Percentiles rank a stretch among this genome's conserved stretches.
phyloP scores from a whole-genome alignment of 2,329 filamentous ascomycete genomes.

The Juglanconis juglandina region DNA sequence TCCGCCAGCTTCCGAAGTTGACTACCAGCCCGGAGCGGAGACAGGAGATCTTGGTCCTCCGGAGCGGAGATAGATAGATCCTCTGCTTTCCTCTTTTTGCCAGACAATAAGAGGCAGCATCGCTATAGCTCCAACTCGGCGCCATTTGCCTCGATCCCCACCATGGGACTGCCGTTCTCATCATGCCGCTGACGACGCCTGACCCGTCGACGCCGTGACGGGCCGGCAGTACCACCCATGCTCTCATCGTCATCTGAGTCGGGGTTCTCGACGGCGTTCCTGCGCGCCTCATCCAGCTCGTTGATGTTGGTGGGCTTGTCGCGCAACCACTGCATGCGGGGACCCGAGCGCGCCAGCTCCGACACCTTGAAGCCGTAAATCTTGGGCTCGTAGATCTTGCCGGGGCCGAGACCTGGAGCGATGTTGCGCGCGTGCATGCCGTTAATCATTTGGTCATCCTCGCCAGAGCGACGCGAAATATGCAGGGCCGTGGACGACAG shows the following conservation, averaged over 20 bases:
- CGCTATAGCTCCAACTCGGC: constrained; percentile 53
- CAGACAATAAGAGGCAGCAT: not conserved
- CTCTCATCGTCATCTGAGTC: constrained; percentile 56
- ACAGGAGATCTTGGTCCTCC: not conserved
- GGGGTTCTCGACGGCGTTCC: constrained; percentile 49
- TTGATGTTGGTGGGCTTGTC: constrained; percentile 75
- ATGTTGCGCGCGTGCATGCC: constrained; percentile 85
- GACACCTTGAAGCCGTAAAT: constrained; percentile 97
- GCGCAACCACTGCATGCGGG: constrained; percentile 94
- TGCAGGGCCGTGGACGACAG: constrained; percentile 37
- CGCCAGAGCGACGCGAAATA: constrained; percentile 29
- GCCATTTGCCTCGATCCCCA: constrained; percentile 54
- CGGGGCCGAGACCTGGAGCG: constrained; percentile 76
- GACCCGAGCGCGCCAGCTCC: constrained; percentile 83
- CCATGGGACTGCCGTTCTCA: constrained; percentile 56
- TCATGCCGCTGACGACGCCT: constrained; percentile 41
- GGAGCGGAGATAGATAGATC: not conserved
- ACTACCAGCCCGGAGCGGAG: too few relatives aligned
- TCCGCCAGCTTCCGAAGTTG: too few relatives aligned
- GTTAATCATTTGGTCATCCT: constrained; percentile 63
- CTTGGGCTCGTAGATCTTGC: constrained; percentile 86
- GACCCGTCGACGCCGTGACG: constrained; percentile 39
- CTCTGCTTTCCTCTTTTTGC: not conserved
- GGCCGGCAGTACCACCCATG: constrained; percentile 41
- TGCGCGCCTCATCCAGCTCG: constrained; percentile 76